Percentiles rank a stretch among this genome's conserved stretches.
These are phyloP conservation scores for Pseudomicrostroma phylloplanum DNA, from an alignment of 1,284 basidiomycete genomes.

Conservation along the genomic window DNA sequence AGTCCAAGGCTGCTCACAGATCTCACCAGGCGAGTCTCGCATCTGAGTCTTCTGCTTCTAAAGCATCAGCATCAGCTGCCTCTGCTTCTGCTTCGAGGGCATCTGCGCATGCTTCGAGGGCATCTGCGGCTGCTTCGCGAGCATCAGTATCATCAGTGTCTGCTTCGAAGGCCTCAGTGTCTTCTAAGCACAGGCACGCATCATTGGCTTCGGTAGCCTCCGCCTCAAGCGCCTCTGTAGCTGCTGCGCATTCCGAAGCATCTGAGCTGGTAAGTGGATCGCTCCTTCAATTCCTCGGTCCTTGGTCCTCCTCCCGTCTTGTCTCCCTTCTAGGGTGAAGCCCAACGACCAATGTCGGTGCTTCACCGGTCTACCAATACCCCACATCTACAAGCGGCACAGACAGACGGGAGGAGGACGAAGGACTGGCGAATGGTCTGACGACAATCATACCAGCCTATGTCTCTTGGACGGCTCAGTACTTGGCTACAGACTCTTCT, in stretches of 20 bases:
- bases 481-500: too few species aligned
- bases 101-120: slow-evolving; percentile 6
- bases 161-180: background rate
- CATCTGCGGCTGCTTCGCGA: background rate
- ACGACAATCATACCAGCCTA: too few species aligned
- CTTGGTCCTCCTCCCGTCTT: background rate
- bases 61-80: background rate
- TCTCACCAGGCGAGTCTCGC: background rate
- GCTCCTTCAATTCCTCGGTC: background rate
- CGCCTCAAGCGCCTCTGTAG: background rate
- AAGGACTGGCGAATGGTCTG: too few species aligned
- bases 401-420: too few species aligned
- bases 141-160: slow-evolving; percentile 4
- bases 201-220: slow-evolving; percentile 4
- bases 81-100: background rate
- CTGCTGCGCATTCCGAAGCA: background rate
- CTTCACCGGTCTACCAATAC: background rate
- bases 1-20: background rate
- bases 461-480: too few species aligned
- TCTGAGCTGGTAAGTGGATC: background rate
- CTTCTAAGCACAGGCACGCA: too few species aligned
- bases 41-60: background rate
- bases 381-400: background rate
- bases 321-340: background rate
- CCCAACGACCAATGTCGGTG: too few species aligned